A percentile compares a stretch with the other conserved stretches of the same genome.
phyloP scores from a whole-genome alignment of 257 asterid species.

The Ilex aquifolium region DNA sequence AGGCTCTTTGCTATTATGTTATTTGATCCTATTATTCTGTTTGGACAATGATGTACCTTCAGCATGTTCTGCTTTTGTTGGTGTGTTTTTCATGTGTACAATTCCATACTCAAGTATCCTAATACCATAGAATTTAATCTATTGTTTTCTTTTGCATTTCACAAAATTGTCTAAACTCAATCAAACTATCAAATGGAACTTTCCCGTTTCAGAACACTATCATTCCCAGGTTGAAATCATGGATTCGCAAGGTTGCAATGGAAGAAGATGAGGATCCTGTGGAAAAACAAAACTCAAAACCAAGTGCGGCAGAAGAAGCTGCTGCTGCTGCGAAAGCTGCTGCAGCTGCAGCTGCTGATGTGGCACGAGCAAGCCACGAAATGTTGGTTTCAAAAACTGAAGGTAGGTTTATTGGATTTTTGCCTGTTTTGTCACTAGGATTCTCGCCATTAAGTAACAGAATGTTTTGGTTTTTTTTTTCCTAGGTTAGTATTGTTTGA shows the following conservation, averaged over 20 bases:
- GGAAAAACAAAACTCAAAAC: constrained; percentile 36
- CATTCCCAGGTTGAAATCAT: constrained; percentile 79
- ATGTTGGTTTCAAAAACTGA: constrained; percentile 63
- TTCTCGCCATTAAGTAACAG: background rate
- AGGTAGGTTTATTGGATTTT: constrained; percentile 38
- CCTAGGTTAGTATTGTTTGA: constrained; percentile 1
- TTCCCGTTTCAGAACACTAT: constrained; percentile 54
- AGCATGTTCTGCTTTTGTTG: no score
- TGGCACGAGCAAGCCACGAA: constrained; percentile 90
- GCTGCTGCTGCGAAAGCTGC: constrained; percentile 90
- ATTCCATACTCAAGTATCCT: no score
- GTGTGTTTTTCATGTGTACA: no score
- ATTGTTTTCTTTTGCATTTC: no score
- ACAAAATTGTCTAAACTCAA: background rate
- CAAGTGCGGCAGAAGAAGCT: constrained; percentile 75
- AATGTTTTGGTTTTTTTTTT: background rate
- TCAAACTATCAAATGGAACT: constrained; percentile 11
- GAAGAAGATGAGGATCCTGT: constrained; percentile 48
- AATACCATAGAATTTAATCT: no score
- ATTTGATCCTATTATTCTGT: background rate
- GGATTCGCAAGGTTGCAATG: constrained; percentile 74
- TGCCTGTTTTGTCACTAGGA: background rate
- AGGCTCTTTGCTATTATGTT: background rate
- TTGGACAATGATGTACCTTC: no score
- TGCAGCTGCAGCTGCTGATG: constrained; percentile 89